phyloP scores from a whole-genome alignment of 208 protist species.

The Giardia muris region DNA sequence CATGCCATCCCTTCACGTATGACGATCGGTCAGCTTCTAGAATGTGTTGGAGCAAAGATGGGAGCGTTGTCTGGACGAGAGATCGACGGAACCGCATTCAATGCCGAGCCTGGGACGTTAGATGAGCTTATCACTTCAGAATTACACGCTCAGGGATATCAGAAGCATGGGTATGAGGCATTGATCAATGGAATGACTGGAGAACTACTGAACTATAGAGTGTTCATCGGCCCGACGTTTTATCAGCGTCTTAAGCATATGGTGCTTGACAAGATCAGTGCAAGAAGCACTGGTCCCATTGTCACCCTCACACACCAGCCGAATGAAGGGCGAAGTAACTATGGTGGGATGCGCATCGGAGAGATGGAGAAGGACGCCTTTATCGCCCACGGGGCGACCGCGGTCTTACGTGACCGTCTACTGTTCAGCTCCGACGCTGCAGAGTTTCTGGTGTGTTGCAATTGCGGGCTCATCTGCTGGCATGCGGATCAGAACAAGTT shows the following conservation, averaged over 20 bases:
- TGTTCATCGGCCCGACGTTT: constrained; percentile 98
- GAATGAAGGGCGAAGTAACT: constrained; percentile 79
- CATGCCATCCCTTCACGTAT: constrained; percentile 91
- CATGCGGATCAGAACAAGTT: neutral
- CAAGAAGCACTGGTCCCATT: constrained; percentile 62
- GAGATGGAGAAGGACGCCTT: constrained; percentile 99
- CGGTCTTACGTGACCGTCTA: constrained; percentile 84
- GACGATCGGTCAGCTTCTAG: constrained; percentile 84
- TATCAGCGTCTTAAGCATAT: constrained; percentile 99
- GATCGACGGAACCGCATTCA: constrained; percentile 80
- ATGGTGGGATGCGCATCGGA: constrained; percentile 93
- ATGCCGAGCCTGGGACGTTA: constrained; percentile 40
- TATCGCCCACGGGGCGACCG: constrained; percentile 74
- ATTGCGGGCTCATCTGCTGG: constrained; percentile 7
- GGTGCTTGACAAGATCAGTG: constrained; percentile 99
- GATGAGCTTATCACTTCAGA: neutral
- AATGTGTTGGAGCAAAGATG: constrained; percentile 70
- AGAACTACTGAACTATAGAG: constrained; percentile 75
- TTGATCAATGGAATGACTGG: constrained; percentile 41
- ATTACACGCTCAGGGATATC: constrained; percentile 29
- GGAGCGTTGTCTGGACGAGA: constrained; percentile 55
- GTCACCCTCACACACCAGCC: constrained; percentile 92
- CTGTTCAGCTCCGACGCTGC: constrained; percentile 75
- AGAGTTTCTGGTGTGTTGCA: constrained; percentile 9
- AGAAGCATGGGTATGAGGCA: constrained; percentile 38